Evolutionary conservation across 306 rosid species (phyloP).

Genomic region (Citrullus colocynthis): DNA sequence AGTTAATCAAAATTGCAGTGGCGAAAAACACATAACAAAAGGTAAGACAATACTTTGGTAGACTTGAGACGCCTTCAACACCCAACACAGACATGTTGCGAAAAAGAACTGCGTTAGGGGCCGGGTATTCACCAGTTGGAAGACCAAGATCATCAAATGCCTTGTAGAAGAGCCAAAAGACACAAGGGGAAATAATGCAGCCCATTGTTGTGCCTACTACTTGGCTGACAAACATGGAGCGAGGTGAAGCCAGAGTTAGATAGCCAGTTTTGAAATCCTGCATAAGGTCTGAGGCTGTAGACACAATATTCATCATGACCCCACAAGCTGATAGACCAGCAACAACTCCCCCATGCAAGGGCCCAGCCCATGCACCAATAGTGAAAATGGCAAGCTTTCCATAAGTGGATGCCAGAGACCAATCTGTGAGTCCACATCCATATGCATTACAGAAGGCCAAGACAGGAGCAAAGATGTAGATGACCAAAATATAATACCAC

Average conservation of each 20-base stretch:
- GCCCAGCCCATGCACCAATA: constrained; percentile 40
- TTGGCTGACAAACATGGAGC: constrained; percentile 42
- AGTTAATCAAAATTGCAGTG: constrained; percentile 20
- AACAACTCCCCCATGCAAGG: constrained; percentile 28
- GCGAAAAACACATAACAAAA: constrained; percentile 27
- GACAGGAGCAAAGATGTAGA: constrained; percentile 30
- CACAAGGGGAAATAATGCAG: constrained; percentile 30
- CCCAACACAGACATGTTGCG: constrained; percentile 37
- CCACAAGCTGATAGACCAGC: constrained; percentile 41
- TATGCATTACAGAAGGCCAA: constrained; percentile 43
- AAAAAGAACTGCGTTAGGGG: constrained; percentile 27
- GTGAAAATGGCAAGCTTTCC: constrained; percentile 39
- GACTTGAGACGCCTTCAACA: constrained; percentile 20
- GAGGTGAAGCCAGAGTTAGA: constrained; percentile 34
- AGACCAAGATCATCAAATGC: constrained; percentile 25
- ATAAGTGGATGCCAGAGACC: constrained; percentile 38
- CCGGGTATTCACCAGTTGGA: constrained; percentile 18
- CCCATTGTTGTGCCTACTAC: constrained; percentile 42
- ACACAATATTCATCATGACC: constrained; percentile 42
- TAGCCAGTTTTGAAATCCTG: constrained; percentile 46
- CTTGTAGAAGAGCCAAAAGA: constrained; percentile 39
- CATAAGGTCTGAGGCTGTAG: constrained; percentile 34
- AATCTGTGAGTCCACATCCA: constrained; percentile 41
- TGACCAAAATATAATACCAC: constrained; percentile 32
- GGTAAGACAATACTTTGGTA: constrained; percentile 27